Conservation (phyloP, 2,329 filamentous ascomycete species). For the Trichoderma sp. region DNA sequence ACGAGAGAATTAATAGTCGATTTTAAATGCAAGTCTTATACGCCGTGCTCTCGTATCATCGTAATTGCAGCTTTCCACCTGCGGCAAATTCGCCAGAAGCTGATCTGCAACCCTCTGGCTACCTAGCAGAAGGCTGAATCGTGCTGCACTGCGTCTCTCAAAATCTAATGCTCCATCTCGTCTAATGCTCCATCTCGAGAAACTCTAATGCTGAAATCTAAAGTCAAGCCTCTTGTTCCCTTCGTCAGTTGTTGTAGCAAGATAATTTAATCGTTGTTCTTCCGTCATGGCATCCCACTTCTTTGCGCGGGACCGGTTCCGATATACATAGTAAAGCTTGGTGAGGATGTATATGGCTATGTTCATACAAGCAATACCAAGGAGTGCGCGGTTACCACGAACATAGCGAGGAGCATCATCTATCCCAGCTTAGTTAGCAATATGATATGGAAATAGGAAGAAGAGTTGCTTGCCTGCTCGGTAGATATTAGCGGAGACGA, state of each 20-base stretch:
- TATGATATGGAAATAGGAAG: too few species aligned
- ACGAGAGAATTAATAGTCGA: background rate
- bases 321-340: slow-evolving; percentile 47
- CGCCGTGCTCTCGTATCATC: background rate
- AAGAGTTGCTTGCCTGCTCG: slow-evolving; percentile 31
- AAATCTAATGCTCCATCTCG: background rate
- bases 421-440: slow-evolving; percentile 22
- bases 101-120: background rate
- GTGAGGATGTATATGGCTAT: slow-evolving; percentile 44
- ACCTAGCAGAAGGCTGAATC: background rate
- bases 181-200: background rate
- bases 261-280: slow-evolving; percentile 47
- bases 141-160: background rate
- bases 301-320: slow-evolving; percentile 43
- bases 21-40: background rate
- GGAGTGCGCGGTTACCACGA: slow-evolving; percentile 47
- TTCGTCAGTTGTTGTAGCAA: slow-evolving; percentile 48
- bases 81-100: background rate
- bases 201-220: slow-evolving; percentile 44
- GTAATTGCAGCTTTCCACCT: background rate
- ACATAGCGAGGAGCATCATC: slow-evolving; percentile 53
- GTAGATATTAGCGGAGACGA: slow-evolving; percentile 42
- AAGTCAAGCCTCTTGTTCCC: slow-evolving; percentile 56
- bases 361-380: slow-evolving; percentile 47
- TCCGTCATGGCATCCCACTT: slow-evolving; percentile 43